phyloP scores from a whole-genome alignment of 1,284 basidiomycete genomes.

The Phellinidium pouzarii region DNA sequence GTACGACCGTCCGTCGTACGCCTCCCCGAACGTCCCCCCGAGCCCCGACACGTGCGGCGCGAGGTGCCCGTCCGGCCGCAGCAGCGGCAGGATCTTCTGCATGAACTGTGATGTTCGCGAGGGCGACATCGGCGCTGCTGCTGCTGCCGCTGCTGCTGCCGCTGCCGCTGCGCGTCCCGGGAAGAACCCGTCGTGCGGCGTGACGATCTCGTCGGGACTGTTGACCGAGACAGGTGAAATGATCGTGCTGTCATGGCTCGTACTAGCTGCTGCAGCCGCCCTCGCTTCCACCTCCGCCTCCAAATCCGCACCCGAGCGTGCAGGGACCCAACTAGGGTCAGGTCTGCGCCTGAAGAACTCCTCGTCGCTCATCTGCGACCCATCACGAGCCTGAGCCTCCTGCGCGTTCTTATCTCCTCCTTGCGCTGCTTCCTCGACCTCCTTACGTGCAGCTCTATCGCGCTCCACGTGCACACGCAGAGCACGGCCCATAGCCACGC shows the following conservation, averaged over 20 bases:
- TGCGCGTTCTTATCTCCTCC: neutral
- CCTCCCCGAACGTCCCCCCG: conserved; percentile 4
- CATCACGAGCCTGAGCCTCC: too few relatives aligned
- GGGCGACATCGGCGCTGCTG: too few relatives aligned
- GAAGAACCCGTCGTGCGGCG: neutral
- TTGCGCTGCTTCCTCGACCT: neutral
- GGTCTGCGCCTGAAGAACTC: conserved; percentile 4
- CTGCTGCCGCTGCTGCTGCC: neutral
- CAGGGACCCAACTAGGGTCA: conserved; percentile 1
- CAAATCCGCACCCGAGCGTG: conserved; percentile 3
- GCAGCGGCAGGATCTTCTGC: conserved; percentile 1
- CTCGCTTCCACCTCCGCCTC: neutral
- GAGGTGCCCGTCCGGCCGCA: conserved; percentile 15
- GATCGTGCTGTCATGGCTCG: neutral
- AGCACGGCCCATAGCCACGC: neutral
- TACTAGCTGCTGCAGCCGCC: neutral
- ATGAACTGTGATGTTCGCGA: neutral
- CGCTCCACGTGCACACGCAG: too few relatives aligned
- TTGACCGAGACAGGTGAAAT: conserved; percentile 9
- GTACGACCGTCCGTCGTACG: conserved; percentile 18
- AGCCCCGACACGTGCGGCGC: conserved; percentile 13
- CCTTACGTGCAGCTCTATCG: too few relatives aligned
- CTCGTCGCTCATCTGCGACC: conserved; percentile 6
- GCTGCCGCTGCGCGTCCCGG: neutral
- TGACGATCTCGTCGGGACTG: conserved; percentile 6